A percentile compares a stretch with the other conserved stretches of the same genome.
Conservation (phyloP, 202 grass and related monocot genomes). For the Setaria viridis region DNA sequence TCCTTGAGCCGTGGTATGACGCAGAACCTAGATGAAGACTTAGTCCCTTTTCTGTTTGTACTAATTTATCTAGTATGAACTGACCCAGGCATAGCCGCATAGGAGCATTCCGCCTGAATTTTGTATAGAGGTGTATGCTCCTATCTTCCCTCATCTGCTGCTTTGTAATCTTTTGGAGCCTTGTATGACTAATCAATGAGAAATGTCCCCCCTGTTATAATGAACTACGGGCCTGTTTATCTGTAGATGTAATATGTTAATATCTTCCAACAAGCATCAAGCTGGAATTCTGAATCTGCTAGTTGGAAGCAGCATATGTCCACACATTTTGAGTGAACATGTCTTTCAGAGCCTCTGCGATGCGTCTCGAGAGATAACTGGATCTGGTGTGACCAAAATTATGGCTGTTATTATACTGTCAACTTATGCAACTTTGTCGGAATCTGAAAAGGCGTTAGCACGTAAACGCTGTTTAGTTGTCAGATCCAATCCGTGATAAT, state of each 20-base stretch:
- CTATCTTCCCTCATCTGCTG: constrained; percentile 26
- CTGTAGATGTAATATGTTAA: not conserved
- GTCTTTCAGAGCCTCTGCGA: no score
- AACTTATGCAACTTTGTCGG: no score
- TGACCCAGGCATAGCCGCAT: constrained; percentile 5
- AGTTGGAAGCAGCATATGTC: not conserved
- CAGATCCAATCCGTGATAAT: constrained; percentile 16
- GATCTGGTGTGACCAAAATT: no score
- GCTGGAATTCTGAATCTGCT: not conserved
- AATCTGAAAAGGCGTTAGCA: not conserved
- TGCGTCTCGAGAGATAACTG: not conserved
- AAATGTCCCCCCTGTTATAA: not conserved
- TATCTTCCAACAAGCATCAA: constrained; percentile 8
- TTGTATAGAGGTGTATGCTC: constrained; percentile 56
- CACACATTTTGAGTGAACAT: not conserved
- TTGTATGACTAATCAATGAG: constrained; percentile 41
- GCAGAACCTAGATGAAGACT: constrained; percentile 27
- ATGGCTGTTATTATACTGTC: no score
- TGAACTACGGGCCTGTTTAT: constrained; percentile 9
- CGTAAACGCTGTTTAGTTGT: not conserved
- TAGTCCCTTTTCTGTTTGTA: constrained; percentile 31
- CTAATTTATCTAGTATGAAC: constrained; percentile 42
- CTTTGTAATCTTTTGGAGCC: constrained; percentile 34
- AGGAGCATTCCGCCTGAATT: constrained; percentile 45
- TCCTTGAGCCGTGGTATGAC: not conserved